Percentiles rank a stretch among this genome's conserved stretches.
These are phyloP conservation scores for Camelina hispida DNA, from an alignment of 345 rosid genomes.

Conservation along the genomic window DNA sequence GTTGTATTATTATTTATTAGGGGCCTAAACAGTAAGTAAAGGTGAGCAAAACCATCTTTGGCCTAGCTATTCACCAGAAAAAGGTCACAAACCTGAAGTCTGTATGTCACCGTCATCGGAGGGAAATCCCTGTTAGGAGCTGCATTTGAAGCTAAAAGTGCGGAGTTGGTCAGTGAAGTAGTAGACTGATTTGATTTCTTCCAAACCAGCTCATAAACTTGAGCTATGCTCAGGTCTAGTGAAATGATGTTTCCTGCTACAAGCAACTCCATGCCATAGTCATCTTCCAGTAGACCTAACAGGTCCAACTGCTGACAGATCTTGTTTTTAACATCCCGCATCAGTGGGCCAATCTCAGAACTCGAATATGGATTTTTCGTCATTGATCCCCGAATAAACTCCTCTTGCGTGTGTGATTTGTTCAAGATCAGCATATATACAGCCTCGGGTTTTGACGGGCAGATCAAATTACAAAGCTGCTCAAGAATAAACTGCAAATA, in stretches of 20 bases:
- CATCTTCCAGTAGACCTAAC: conserved; percentile 90
- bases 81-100: conserved; percentile 84
- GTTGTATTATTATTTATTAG: not conserved
- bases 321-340: conserved; percentile 99
- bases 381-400: conserved; percentile 98
- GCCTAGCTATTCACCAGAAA: conserved; percentile 29
- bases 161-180: conserved; percentile 58
- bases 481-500: conserved; percentile 89
- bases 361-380: conserved; percentile 98
- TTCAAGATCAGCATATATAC: conserved; percentile 85
- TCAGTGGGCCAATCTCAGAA: conserved; percentile 95
- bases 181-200: conserved; percentile 91
- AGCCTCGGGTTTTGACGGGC: conserved; percentile 96
- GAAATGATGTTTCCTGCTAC: conserved; percentile 98
- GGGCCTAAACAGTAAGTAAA: conserved; percentile 13
- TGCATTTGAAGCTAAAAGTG: conserved; percentile 66
- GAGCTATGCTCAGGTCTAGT: conserved; percentile 95
- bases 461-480: conserved; percentile 98
- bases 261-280: conserved; percentile 93
- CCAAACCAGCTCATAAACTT: conserved; percentile 99
- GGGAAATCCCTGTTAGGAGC: conserved; percentile 76
- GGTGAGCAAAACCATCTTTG: conserved; percentile 22
- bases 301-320: conserved; percentile 95
- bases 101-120: conserved; percentile 95
- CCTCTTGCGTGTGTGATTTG: conserved; percentile 98